These are phyloP conservation scores for Lichtheimia ramosa DNA, from an alignment of 371 early-diverging fungal genomes.

Conservation along the genomic window DNA sequence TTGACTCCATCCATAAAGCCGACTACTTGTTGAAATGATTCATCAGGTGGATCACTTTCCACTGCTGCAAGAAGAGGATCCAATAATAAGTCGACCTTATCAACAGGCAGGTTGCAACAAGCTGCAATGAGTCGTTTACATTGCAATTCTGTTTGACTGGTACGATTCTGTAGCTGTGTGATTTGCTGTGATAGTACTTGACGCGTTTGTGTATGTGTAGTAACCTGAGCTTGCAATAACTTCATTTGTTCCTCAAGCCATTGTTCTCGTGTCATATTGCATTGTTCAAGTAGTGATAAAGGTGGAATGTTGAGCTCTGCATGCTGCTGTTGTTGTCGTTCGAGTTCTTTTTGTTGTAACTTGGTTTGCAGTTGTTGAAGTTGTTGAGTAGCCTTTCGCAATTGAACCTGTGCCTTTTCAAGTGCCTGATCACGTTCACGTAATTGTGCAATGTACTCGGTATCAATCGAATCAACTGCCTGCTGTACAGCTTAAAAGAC, in stretches of 20 bases:
- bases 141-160: constrained; percentile 58
- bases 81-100: constrained; percentile 68
- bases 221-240: constrained; percentile 41
- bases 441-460: constrained; percentile 64
- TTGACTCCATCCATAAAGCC: constrained; percentile 53
- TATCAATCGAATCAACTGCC: constrained; percentile 68
- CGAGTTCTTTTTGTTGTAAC: constrained; percentile 38
- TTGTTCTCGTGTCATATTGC: constrained; percentile 36
- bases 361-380: constrained; percentile 64
- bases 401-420: constrained; percentile 57
- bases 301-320: too few relatives aligned
- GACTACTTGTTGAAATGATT: constrained; percentile 57
- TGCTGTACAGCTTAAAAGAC: constrained; percentile 59
- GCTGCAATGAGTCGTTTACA: constrained; percentile 75
- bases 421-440: constrained; percentile 61
- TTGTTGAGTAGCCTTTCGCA: constrained; percentile 63
- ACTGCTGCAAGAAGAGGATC: constrained; percentile 68
- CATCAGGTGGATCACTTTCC: constrained; percentile 70
- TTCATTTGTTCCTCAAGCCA: constrained; percentile 31
- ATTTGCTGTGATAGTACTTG: constrained; percentile 47
- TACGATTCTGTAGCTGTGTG: constrained; percentile 26
- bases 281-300: background rate
- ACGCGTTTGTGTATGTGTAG: constrained; percentile 48
- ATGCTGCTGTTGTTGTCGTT: constrained; percentile 19
- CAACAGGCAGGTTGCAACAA: constrained; percentile 68